Evolutionary conservation across 2,329 filamentous ascomycete genomes (phyloP), one percentile per base, ranked within the genome.

Genomic region (Pyrenochaeta sp.): DNA sequence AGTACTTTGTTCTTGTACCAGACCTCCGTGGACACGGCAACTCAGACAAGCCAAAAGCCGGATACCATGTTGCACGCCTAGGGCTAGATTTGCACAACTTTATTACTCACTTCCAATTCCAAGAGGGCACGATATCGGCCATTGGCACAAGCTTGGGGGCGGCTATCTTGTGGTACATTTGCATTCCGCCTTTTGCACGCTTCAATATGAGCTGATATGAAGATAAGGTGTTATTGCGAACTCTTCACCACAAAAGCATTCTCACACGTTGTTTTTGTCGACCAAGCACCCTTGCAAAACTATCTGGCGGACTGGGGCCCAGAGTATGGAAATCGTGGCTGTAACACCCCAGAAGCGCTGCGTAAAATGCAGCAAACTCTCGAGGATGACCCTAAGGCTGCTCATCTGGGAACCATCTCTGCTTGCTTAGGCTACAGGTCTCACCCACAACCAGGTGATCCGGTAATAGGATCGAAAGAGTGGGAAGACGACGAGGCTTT

Each of bases 231-330:
- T 12, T 74, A 72, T 25, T 60, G 61, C n/a, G 70, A 73, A 36
- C 54, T 74, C 1, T 74, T 73, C 46, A 68, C 57, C 7, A 56
- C 68, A 0, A 45, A 37, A 12, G 37, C 54, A 0, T 73, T 72
- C 46, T 62, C 62, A 0, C 62, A 64, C 22, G 58, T 73, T 36
- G 34, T 74, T 5, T 74, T 69, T 37, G 71, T 74, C 3, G 71
- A 74, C 43, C 71, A 74, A 43, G 61, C 65, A 0, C 71, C 71
- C 3, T 47, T 74, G 19, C 71, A 74, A 13, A 66, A 71, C 24
- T 69, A 70, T 50, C 43, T 60, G 2, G 51, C 60, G 3, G 69
- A 72, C 24, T 74, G 71, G 71, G 69, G 67, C 1, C 37, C 59
- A 0, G 59, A 56, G 19, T 62, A 61, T 28, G 68, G 66, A 0